Evolutionary conservation across 2,329 filamentous ascomycete genomes (phyloP), one percentile per base, ranked within the genome.

Genomic region (Penicillium brasilianum): DNA sequence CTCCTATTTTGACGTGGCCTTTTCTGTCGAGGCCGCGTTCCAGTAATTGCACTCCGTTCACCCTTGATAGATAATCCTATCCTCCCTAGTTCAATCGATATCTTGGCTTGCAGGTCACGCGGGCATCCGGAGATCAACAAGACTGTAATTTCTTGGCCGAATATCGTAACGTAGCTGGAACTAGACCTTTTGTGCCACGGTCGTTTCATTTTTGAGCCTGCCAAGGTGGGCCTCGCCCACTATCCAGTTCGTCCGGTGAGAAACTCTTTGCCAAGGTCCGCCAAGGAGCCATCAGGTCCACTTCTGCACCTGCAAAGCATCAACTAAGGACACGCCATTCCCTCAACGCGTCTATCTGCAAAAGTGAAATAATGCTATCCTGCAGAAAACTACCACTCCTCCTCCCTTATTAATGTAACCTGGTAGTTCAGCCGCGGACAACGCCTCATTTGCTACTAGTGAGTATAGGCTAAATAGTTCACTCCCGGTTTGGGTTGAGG

Each of bases 251-350:
- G 39, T 11, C 20, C 13, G 13, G 20, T 16, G 25, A 28, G 14
- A 28, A 8, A 46, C 18, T 25, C 28, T 30, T 34, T 43, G 64
- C 64, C 64, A 62, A 66, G 64, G 64, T 44, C 20, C 39, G 59
- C 64, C 59, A 66, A 64, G 57, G 64, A 28, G 14, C 39, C 56
- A 64, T 62, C 59, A 28, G 14, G 22, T 14, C 44, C 44, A 14
- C 13, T 30, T 8, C 25, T 22, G 44, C 7, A 28, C n/a, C 25
- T n/a, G n/a, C n/a, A n/a, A 28, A 28, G 25, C 25, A 28, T 28
- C 25, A n/a, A n/a, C n/a, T n/a, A n/a, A n/a, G n/a, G n/a, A n/a
- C n/a, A n/a, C n/a, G n/a, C n/a, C n/a, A n/a, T n/a, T n/a, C n/a
- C n/a, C n/a, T n/a, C n/a, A n/a, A n/a, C n/a, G n/a, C n/a, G n/a